These are phyloP conservation scores for Russula sp. DNA, from an alignment of 768 basidiomycete species.

Conservation along the genomic window DNA sequence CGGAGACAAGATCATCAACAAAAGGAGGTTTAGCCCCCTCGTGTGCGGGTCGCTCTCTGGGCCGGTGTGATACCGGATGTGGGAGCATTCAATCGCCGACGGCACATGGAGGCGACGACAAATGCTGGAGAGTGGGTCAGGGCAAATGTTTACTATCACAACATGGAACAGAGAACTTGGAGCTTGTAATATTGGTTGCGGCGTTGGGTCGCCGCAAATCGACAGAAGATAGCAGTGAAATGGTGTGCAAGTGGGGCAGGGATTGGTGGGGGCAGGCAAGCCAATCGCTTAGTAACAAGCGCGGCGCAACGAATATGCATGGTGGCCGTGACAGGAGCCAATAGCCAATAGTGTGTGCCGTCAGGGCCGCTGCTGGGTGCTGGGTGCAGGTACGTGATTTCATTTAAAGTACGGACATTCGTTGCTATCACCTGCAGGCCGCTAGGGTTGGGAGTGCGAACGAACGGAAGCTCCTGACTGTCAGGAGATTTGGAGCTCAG, in stretches of 20 bases:
- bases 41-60: conserved; percentile 23
- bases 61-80: conserved; percentile 24
- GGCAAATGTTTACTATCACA: conserved; percentile 19
- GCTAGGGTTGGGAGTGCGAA: conserved; percentile 13
- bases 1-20: conserved; percentile 21
- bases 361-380: conserved; percentile 25
- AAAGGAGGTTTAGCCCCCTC: conserved; percentile 27
- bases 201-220: conserved; percentile 21
- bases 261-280: conserved; percentile 10
- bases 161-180: neutral
- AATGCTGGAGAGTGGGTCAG: conserved; percentile 17
- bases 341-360: conserved; percentile 14
- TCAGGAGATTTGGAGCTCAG: conserved; percentile 18
- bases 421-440: conserved; percentile 29
- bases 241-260: conserved; percentile 22
- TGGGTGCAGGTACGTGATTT: conserved; percentile 24
- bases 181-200: conserved; percentile 19
- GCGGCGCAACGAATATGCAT: conserved; percentile 28
- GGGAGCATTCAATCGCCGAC: conserved; percentile 24
- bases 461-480: conserved; percentile 25
- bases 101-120: conserved; percentile 17
- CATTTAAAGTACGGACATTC: conserved; percentile 28
- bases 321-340: conserved; percentile 26
- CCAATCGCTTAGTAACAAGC: conserved; percentile 29
- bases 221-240: conserved; percentile 17